Conservation (phyloP, 2,329 filamentous ascomycete genomes). For the Fusarium brevicatenulatum region DNA sequence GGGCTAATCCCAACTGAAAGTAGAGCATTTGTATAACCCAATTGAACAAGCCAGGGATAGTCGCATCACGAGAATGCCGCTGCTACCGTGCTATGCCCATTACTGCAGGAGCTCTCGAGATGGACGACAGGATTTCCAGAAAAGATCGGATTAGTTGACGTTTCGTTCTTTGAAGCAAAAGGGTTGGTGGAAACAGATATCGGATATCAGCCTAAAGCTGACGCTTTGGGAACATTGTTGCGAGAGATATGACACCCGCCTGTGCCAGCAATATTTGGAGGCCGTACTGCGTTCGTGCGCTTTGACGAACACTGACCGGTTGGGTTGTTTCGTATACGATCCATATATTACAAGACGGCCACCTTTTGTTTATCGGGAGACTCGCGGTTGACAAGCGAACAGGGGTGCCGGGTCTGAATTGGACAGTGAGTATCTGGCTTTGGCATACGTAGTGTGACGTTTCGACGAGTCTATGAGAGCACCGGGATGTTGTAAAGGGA, state of each 20-base stretch:
- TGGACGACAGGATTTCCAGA: not conserved
- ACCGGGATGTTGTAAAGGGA: not conserved
- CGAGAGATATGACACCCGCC: not conserved
- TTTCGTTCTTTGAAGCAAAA: not conserved
- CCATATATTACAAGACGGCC: not conserved
- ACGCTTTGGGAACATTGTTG: not conserved
- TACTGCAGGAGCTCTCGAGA: conserved; percentile 7
- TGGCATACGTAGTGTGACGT: not conserved
- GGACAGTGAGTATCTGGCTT: not conserved
- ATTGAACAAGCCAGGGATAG: not conserved
- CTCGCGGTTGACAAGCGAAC: not conserved
- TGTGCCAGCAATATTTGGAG: not conserved
- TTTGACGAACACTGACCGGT: not conserved
- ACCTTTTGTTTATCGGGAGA: not conserved
- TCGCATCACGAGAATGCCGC: not conserved
- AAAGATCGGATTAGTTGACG: not conserved
- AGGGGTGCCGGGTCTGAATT: not conserved
- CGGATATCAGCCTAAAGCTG: not conserved
- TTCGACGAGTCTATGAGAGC: not conserved
- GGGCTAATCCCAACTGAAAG: not conserved
- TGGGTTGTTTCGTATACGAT: not conserved
- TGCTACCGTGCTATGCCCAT: conserved; percentile 1
- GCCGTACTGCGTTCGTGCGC: not conserved
- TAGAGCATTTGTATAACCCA: not conserved
- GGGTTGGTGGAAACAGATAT: not conserved